Conservation (phyloP, 2,329 filamentous ascomycete species). For the Cercospora sp. region DNA sequence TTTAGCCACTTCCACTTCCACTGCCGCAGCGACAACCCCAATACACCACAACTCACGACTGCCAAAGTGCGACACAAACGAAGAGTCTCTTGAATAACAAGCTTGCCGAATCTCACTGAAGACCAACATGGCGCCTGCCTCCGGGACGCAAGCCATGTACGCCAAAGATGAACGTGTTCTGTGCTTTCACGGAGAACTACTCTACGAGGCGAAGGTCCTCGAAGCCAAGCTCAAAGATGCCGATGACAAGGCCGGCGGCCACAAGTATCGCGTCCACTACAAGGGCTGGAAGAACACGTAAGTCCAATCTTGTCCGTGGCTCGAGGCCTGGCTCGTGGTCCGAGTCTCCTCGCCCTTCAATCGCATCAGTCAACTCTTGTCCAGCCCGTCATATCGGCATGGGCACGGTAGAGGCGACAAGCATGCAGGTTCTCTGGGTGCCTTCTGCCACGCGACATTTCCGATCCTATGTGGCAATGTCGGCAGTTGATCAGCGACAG, state of each 20-base stretch:
- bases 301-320: constrained; percentile 35
- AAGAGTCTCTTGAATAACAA: not conserved
- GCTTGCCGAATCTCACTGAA: not conserved
- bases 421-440: not conserved
- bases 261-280: constrained; percentile 92
- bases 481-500: not conserved
- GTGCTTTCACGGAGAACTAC: constrained; percentile 94
- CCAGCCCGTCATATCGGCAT: not conserved
- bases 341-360: not conserved
- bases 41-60: not conserved
- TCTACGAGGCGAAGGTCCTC: constrained; percentile 96
- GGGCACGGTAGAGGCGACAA: not conserved
- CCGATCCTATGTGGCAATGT: not conserved
- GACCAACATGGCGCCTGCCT: constrained; percentile 26
- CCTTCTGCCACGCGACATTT: not conserved
- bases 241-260: constrained; percentile 69
- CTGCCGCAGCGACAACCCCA: not conserved
- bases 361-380: not conserved
- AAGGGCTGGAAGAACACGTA: constrained; percentile 99
- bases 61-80: not conserved
- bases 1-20: constrained; percentile 4
- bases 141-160: constrained; percentile 46
- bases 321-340: not conserved
- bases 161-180: constrained; percentile 85
- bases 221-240: constrained; percentile 67